Base-by-base conservation (phyloP, 441 rosid species). In the Eruca vesicaria region DNA sequence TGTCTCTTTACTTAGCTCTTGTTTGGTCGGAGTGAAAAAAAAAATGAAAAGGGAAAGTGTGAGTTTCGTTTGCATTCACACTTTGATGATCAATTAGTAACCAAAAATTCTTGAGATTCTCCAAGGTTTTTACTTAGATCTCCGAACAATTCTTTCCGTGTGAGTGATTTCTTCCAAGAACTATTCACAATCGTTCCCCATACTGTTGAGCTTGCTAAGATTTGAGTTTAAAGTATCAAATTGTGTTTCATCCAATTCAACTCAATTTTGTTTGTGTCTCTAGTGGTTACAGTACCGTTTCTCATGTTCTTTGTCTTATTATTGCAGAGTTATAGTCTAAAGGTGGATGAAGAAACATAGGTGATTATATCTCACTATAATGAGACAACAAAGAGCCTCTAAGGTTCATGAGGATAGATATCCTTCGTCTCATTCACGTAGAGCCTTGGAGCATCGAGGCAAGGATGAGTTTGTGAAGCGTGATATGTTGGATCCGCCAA, bases 401-500 rank as follows among this genome's bases (percentile, higher is more conserved):
- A 86, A 78, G 75, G 60, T 63, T 31, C 78, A 43, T 72, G 84
- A 80, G 71, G 91, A 86, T 64, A 74, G 77, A 23, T 74, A 26
- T 52, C 73, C 58, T 3, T 78, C 63, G n/a, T 68, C 64, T 59
- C 80, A 69, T 19, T 2, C 9, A 9, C 35, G 7, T 7, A 9
- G 35, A 32, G 7, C 35, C 35, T 32, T 32, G 35, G 35, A 32
- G 35, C 73, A 68, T 73, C 82, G 69, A 52, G 88, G 60, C 12
- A 82, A 82, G 62, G 94, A 88, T 74, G 96, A 92, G 87, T 81
- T 85, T 20, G 86, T 90, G 56, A 92, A 66, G 81, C 77, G 86
- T 28, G 72, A 76, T 70, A 90, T 92, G 96, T 88, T 91, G 15
- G 81, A 84, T 75, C 84, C 92, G 71, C 97, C 99, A 2, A 83